phyloP scores from a whole-genome alignment of 1,139 yeast species.

The Nakaseomyces uthaithaninus region DNA sequence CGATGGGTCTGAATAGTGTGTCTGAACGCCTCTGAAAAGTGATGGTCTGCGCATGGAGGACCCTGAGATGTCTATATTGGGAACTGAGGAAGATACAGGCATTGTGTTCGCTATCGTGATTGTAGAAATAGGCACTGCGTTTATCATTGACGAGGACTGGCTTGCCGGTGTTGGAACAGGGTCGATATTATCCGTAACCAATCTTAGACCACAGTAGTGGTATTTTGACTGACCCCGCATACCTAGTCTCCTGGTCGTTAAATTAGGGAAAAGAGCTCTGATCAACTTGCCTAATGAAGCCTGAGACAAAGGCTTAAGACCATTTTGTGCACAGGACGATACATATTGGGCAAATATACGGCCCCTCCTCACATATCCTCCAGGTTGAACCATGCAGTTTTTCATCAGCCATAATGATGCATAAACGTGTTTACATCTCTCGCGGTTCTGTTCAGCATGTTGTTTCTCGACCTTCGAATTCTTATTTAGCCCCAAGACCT shows the following conservation, averaged over 20 bases:
- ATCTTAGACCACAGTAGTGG: constrained; percentile 78
- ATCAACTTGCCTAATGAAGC: constrained; percentile 86
- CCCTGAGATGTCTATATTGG: neutral
- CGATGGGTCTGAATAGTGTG: neutral
- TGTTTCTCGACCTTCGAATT: constrained; percentile 27
- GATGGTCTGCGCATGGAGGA: constrained; percentile 1
- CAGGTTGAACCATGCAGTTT: constrained; percentile 55
- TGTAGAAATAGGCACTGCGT: neutral
- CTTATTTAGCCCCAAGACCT: constrained; percentile 25
- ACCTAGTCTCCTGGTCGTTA: constrained; percentile 79
- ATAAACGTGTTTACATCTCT: constrained; percentile 65
- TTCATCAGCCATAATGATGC: constrained; percentile 76
- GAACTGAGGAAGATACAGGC: constrained; percentile 1
- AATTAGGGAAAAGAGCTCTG: constrained; percentile 59
- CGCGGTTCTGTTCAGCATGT: constrained; percentile 37
- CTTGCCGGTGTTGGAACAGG: constrained; percentile 19
- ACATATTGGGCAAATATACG: constrained; percentile 76
- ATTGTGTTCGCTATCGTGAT: neutral
- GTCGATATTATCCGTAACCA: constrained; percentile 31
- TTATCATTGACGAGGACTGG: too few species aligned
- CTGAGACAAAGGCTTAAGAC: constrained; percentile 67
- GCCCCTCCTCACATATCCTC: constrained; percentile 77
- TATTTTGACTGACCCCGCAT: constrained; percentile 84
- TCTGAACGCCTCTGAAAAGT: too few species aligned
- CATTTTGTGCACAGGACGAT: constrained; percentile 58